These are phyloP conservation scores for Russula vinacea DNA, from an alignment of 768 basidiomycete species.

Conservation along the genomic window DNA sequence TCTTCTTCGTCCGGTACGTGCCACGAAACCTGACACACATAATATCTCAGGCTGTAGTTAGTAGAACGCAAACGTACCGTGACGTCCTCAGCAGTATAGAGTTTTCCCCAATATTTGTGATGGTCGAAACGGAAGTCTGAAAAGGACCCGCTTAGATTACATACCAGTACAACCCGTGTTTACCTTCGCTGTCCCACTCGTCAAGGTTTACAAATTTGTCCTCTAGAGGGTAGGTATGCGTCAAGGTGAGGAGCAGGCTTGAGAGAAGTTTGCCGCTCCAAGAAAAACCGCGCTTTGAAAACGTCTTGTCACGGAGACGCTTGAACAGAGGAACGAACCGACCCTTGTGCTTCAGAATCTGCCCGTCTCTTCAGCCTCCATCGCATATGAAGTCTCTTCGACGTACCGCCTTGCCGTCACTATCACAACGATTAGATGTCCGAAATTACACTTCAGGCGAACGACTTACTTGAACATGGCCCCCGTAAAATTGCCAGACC, in stretches of 20 bases:
- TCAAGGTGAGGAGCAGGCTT: slow-evolving; percentile 67
- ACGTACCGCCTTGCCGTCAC: slow-evolving; percentile 59
- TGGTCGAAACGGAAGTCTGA: slow-evolving; percentile 68
- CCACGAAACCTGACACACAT: slow-evolving; percentile 58
- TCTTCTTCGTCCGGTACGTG: slow-evolving; percentile 70
- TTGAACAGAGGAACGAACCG: slow-evolving; percentile 59
- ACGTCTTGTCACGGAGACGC: slow-evolving; percentile 64
- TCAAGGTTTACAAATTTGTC: slow-evolving; percentile 77
- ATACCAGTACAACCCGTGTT: slow-evolving; percentile 14
- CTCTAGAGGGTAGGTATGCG: slow-evolving; percentile 77
- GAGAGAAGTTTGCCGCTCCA: slow-evolving; percentile 77
- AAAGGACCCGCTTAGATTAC: background rate
- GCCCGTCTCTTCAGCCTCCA: slow-evolving; percentile 13
- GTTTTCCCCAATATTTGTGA: slow-evolving; percentile 76
- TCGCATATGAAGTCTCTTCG: background rate
- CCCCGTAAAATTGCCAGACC: slow-evolving; percentile 73
- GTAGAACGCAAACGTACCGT: slow-evolving; percentile 44
- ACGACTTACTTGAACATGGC: slow-evolving; percentile 68
- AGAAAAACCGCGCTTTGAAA: slow-evolving; percentile 78
- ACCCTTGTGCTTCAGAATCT: slow-evolving; percentile 65
- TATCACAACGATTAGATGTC: slow-evolving; percentile 20
- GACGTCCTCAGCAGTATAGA: slow-evolving; percentile 67
- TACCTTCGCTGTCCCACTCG: slow-evolving; percentile 73
- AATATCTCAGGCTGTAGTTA: background rate
- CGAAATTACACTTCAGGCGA: background rate